These are phyloP conservation scores for Jaltomata sinuosa DNA, from an alignment of 257 asterid species.

Conservation along the genomic window DNA sequence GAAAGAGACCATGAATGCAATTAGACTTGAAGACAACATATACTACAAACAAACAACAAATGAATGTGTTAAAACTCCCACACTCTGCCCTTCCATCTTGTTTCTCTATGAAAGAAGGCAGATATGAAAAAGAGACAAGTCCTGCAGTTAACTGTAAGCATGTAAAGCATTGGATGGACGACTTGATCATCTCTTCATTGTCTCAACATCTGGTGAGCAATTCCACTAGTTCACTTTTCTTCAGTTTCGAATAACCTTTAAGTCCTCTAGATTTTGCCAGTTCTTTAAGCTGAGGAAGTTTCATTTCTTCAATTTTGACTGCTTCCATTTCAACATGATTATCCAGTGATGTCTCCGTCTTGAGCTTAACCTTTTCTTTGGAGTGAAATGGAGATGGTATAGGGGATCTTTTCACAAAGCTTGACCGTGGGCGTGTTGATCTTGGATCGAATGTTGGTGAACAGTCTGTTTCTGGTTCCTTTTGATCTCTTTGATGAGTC, in stretches of 20 bases:
- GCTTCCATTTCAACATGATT: slow-evolving; percentile 3
- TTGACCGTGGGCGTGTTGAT: slow-evolving; percentile 41
- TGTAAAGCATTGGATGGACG: not conserved
- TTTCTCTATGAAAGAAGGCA: not conserved
- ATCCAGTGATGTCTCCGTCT: not conserved
- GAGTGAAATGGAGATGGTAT: slow-evolving; percentile 19
- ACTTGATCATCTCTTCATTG: not conserved
- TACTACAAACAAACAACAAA: not conserved
- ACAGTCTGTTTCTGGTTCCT: slow-evolving; percentile 19
- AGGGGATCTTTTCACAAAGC: slow-evolving; percentile 49
- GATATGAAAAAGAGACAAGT: not conserved
- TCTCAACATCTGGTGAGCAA: slow-evolving; percentile 21
- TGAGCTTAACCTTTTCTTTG: slow-evolving; percentile 6
- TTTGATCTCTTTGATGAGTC: slow-evolving; percentile 8
- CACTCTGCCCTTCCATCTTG: not conserved
- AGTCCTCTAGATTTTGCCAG: slow-evolving; percentile 62
- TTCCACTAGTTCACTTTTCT: slow-evolving; percentile 53
- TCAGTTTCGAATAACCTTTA: slow-evolving; percentile 65
- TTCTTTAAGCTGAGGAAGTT: slow-evolving; percentile 50
- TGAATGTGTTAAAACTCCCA: not conserved
- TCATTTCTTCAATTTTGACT: slow-evolving; percentile 42
- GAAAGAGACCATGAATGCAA: not conserved
- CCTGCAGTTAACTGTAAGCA: not conserved
- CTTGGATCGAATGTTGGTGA: slow-evolving; percentile 8
- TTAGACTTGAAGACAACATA: not conserved